Evolutionary conservation across 108 stramenopile genomes (phyloP).

Genomic region (Conticribra weissflogii): DNA sequence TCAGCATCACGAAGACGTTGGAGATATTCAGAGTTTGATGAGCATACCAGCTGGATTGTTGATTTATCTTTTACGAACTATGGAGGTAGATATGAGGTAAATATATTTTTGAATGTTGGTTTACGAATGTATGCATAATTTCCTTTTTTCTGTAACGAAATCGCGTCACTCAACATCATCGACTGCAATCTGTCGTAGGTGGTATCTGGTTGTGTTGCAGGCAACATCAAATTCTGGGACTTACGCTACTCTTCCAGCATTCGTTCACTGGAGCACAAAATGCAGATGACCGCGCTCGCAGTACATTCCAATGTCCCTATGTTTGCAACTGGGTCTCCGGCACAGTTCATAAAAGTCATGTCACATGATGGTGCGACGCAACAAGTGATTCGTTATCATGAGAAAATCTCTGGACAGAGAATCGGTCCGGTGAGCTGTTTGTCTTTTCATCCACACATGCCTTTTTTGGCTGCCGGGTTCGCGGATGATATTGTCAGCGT

Average conservation of each 20-base stretch:
- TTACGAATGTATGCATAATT: constrained; percentile 24
- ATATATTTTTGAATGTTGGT: neutral
- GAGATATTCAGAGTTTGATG: constrained; percentile 48
- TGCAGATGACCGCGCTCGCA: constrained; percentile 94
- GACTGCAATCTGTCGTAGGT: too few relatives aligned
- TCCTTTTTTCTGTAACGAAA: neutral
- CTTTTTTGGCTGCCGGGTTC: constrained; percentile 91
- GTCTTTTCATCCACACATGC: constrained; percentile 93
- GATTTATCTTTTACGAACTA: constrained; percentile 73
- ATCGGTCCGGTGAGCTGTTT: constrained; percentile 93
- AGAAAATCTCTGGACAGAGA: constrained; percentile 89
- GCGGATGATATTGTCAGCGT: constrained; percentile 78
- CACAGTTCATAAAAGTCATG: constrained; percentile 94
- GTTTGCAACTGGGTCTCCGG: constrained; percentile 89
- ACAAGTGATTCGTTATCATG: constrained; percentile 89
- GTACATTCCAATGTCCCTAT: constrained; percentile 91
- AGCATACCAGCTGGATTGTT: constrained; percentile 89
- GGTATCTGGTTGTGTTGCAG: constrained; percentile 84
- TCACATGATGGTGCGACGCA: constrained; percentile 88
- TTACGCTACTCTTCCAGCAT: constrained; percentile 70
- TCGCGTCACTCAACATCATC: too few relatives aligned
- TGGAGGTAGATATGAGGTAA: constrained; percentile 63
- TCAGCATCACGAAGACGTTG: constrained; percentile 20
- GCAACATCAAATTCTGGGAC: constrained; percentile 93
- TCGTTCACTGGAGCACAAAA: constrained; percentile 71